Evolutionary conservation across 2,329 filamentous ascomycete species (phyloP).

Genomic region (Periconia digitata): DNA sequence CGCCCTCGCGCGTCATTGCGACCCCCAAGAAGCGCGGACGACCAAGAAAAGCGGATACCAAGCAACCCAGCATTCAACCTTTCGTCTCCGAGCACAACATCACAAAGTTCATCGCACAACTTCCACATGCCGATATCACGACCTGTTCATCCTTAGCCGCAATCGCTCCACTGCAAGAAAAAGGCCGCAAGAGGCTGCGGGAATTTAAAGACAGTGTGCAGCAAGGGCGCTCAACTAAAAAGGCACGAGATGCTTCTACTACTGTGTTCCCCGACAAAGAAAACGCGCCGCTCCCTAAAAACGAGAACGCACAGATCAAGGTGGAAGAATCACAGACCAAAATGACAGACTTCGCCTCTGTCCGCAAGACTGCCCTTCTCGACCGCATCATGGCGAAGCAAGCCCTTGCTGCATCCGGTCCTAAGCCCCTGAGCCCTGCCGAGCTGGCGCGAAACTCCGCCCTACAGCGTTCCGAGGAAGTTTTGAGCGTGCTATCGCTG

Average conservation of each 20-base stretch:
- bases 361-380: conserved; percentile 50
- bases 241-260: conserved; percentile 22
- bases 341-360: conserved; percentile 40
- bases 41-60: conserved; percentile 28
- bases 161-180: conserved; percentile 60
- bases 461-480: conserved; percentile 50
- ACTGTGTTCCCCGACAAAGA: conserved; percentile 28
- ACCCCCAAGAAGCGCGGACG: conserved; percentile 41
- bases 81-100: conserved; percentile 37
- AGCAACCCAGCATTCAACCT: conserved; percentile 54
- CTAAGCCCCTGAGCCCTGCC: conserved; percentile 43
- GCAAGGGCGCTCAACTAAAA: conserved; percentile 35
- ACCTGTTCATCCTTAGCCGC: conserved; percentile 56
- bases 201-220: conserved; percentile 66
- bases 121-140: conserved; percentile 59
- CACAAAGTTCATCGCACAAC: conserved; percentile 55
- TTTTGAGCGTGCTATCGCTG: conserved; percentile 47
- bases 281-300: conserved; percentile 23
- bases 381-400: conserved; percentile 56
- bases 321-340: conserved; percentile 32
- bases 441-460: conserved; percentile 50
- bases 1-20: conserved; percentile 27
- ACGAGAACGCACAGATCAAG: conserved; percentile 8
- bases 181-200: conserved; percentile 69
- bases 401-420: conserved; percentile 39